Conservation (phyloP, 2,329 filamentous ascomycete species). For the Colletotrichum sp. region DNA sequence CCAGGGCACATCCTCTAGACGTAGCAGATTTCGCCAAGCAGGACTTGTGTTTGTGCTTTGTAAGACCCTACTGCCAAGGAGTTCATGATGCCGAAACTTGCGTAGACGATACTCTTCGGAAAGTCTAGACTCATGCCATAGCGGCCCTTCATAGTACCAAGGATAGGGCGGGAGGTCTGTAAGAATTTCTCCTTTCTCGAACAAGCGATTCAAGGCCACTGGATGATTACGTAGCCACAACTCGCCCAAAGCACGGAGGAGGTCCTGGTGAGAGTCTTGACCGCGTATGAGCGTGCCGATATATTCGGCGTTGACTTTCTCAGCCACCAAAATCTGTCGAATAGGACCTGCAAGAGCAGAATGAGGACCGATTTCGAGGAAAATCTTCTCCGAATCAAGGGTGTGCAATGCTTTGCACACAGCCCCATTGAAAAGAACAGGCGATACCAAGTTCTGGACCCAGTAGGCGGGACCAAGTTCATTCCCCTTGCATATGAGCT, state of each 20-base stretch:
- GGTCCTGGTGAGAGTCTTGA: neutral
- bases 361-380: conserved; percentile 2
- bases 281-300: conserved; percentile 6
- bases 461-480: neutral
- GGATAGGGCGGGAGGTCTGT: neutral
- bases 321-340: conserved; percentile 30
- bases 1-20: conserved; percentile 2
- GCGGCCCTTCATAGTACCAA: neutral
- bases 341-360: conserved; percentile 3
- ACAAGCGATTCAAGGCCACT: neutral
- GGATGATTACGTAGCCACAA: conserved; percentile 3
- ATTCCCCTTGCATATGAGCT: conserved; percentile 20
- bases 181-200: neutral
- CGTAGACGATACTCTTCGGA: neutral
- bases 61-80: neutral
- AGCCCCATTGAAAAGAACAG: neutral
- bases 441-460: neutral
- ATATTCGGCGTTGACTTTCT: neutral
- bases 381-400: neutral
- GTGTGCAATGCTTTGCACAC: neutral
- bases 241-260: conserved; percentile 15
- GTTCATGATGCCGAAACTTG: neutral
- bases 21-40: neutral
- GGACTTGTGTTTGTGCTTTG: neutral
- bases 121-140: neutral